Base-by-base conservation (phyloP, 192 early-diverging fungal species). In the Chytriomyces sp. region DNA sequence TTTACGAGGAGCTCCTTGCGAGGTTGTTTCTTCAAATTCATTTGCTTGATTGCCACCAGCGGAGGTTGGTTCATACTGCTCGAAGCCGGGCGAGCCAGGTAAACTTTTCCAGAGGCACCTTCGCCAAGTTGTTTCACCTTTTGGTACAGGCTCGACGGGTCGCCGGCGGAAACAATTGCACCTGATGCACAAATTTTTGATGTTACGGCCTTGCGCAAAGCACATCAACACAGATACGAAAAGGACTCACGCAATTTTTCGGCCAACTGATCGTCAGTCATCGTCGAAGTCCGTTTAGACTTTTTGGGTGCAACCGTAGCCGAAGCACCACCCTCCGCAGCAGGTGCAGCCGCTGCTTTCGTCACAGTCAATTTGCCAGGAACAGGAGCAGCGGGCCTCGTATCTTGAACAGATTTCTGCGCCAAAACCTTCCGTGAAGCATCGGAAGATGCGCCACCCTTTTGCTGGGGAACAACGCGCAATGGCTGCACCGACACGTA, bases 21-120 rank as follows among this genome's bases (percentile, higher is more conserved):
- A 7, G 82, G 84, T 66, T 89, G 87, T 22, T 77, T 70, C 30
- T 74, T 75, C 19, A 89, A 73, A 58, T 85, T 78, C 84, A 89
- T 89, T 61, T 88, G 86, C 70, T 89, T 89, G 65, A 89, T 84
- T 3, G 87, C 87, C 5, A 89, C 87, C 39, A 64, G 70, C 56
- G 55, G 41, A 8, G 76, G 73, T 7, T 12, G 30, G 25, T 74
- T 85, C 52, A 89, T 88, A 10, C 33, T 8, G 12, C 31, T 10
- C 7, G 65, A 10, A 28, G 34, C 54, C 32, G 65, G 65, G 39
- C 89, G 89, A 32, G 97, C 97, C 62, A 95, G 88, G 81, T 94
- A 99, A 39, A 99, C 97, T 17, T 94, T 95, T 52, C 97, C 97
- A 41, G 95, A 97, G 3, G 96, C 96, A 82, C 96, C 95, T 87